Evolutionary conservation across 1,284 basidiomycete genomes (phyloP).

Genomic region (Ustilago shanxiensis): DNA sequence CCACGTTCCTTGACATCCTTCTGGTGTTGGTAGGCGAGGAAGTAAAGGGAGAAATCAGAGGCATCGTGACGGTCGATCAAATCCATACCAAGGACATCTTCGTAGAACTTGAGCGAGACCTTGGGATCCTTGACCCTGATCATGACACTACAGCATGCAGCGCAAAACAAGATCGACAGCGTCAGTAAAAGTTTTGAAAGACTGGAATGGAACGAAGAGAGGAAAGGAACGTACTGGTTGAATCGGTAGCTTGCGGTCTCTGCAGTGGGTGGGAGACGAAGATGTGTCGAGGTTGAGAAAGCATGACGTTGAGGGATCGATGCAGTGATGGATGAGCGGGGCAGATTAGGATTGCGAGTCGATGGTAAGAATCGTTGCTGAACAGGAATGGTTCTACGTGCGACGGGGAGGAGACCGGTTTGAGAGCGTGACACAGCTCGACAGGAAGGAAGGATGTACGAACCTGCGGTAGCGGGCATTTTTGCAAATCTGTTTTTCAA

Average conservation of each 20-base stretch:
- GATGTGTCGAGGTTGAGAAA: neutral
- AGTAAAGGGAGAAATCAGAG: constrained; percentile 77
- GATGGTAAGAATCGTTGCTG: constrained; percentile 13
- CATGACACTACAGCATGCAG: constrained; percentile 78
- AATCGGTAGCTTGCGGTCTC: constrained; percentile 66
- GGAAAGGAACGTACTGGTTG: constrained; percentile 57
- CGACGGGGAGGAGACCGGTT: neutral
- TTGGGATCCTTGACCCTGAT: constrained; percentile 89
- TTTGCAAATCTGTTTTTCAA: constrained; percentile 22
- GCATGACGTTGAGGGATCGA: neutral
- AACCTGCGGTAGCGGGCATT: constrained; percentile 58
- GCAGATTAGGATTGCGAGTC: constrained; percentile 10
- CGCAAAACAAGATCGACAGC: neutral
- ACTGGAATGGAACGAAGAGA: neutral
- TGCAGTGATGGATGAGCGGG: neutral
- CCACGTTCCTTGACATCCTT: constrained; percentile 73
- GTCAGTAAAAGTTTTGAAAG: neutral
- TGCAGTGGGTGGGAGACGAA: constrained; percentile 26
- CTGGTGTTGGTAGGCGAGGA: constrained; percentile 81
- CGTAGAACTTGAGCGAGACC: constrained; percentile 64
- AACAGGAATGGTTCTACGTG: neutral
- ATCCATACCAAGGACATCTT: constrained; percentile 84
- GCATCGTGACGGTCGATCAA: constrained; percentile 74
- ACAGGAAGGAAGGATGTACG: constrained; percentile 26
- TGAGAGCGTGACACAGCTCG: neutral